phyloP scores from a whole-genome alignment of 2,329 filamentous ascomycete species.

The Colletotrichum limetticola region DNA sequence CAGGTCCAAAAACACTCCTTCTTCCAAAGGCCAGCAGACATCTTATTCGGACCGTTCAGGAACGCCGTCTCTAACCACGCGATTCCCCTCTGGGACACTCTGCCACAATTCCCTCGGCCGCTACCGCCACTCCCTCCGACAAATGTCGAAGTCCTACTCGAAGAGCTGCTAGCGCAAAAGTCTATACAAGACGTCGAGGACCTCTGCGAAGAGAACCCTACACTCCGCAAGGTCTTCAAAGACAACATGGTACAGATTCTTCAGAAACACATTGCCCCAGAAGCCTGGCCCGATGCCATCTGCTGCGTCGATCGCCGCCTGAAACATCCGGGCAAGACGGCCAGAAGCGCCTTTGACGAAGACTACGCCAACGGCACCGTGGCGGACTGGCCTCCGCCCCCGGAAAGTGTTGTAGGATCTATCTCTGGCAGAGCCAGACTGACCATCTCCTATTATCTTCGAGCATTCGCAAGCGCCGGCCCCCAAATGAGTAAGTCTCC shows the following conservation, averaged over 20 bases:
- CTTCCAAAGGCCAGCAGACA: background rate
- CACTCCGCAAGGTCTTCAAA: background rate
- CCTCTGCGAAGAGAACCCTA: background rate
- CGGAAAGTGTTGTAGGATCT: background rate
- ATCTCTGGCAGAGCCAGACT: background rate
- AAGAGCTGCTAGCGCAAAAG: background rate
- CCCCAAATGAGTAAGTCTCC: background rate
- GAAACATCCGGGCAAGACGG: background rate
- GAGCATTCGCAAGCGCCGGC: background rate
- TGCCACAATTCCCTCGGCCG: background rate
- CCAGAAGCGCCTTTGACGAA: background rate
- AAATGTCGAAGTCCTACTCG: background rate
- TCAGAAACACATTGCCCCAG: constrained; percentile 1
- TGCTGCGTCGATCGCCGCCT: constrained; percentile 24
- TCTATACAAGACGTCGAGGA: background rate
- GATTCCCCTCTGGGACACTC: too few species aligned
- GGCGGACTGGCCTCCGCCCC: background rate
- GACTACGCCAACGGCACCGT: constrained; percentile 2
- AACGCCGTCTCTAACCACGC: background rate
- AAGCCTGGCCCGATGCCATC: constrained; percentile 11
- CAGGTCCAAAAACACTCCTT: background rate
- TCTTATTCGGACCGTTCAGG: background rate
- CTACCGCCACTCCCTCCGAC: background rate
- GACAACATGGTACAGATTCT: constrained; percentile 1
- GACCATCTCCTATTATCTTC: background rate